phyloP scores from a whole-genome alignment of 306 rosid genomes.

The Sechiopsis laciniata region DNA sequence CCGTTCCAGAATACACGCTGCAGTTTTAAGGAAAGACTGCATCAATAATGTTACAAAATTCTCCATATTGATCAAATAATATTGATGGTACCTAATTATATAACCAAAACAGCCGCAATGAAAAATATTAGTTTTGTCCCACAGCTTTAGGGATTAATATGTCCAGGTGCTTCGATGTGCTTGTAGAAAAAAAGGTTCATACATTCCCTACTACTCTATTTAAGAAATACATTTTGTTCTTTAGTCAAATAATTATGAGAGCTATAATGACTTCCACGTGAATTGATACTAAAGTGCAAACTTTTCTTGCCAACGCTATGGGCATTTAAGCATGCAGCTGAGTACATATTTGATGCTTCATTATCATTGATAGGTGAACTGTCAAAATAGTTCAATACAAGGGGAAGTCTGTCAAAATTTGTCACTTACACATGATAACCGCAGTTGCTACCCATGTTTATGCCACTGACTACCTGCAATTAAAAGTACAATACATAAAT shows the following conservation, averaged over 20 bases:
- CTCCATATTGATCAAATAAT: not conserved
- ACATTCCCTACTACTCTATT: not conserved
- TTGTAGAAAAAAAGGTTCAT: not conserved
- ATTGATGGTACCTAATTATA: not conserved
- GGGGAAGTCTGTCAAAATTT: conserved; percentile 5
- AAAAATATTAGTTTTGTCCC: not conserved
- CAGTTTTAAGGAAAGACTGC: conserved; percentile 24
- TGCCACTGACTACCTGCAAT: conserved; percentile 85
- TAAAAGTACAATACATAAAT: conserved; percentile 22
- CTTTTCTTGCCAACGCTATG: conserved; percentile 6
- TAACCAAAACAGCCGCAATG: not conserved
- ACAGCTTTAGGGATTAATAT: not conserved
- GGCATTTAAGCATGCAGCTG: not conserved
- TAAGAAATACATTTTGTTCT: not conserved
- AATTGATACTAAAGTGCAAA: conserved; percentile 11
- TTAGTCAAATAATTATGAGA: no score
- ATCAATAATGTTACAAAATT: conserved; percentile 6
- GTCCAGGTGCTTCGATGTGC: not conserved
- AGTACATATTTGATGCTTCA: conserved; percentile 5
- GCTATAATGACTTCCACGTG: not conserved
- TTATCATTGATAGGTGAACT: not conserved
- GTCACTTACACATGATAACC: conserved; percentile 74
- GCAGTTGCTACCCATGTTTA: conserved; percentile 87
- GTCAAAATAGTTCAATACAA: not conserved
- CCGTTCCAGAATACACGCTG: conserved; percentile 84